Conservation (phyloP, 2,329 filamentous ascomycete species). For the Paradendryphiella salina region DNA sequence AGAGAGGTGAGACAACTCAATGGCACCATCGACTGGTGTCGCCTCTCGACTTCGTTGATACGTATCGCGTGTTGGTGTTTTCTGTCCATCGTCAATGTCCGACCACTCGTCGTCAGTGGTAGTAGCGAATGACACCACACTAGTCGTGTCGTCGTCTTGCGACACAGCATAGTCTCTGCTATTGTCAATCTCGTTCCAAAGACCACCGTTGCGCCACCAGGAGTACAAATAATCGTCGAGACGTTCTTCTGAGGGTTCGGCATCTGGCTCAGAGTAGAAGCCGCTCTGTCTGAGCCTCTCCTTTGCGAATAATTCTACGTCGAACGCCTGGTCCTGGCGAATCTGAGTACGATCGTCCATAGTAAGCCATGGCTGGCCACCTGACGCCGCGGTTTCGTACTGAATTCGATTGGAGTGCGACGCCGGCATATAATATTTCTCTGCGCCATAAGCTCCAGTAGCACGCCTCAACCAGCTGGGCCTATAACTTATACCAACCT, state of each 20-base stretch:
- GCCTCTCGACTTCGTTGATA: constrained; percentile 55
- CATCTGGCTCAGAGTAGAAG: constrained; percentile 27
- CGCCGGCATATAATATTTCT: constrained; percentile 21
- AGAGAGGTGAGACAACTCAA: constrained; percentile 72
- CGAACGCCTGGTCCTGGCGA: constrained; percentile 53
- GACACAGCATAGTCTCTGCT: constrained; percentile 75
- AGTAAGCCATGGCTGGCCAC: constrained; percentile 28
- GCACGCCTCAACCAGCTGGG: constrained; percentile 67
- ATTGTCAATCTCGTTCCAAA: constrained; percentile 79
- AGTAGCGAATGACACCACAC: constrained; percentile 70
- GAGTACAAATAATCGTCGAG: constrained; percentile 76
- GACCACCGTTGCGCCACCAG: constrained; percentile 82
- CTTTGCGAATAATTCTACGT: constrained; percentile 80
- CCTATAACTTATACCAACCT: constrained; percentile 62
- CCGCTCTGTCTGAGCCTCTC: constrained; percentile 56
- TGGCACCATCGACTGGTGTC: constrained; percentile 53
- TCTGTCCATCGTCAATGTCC: constrained; percentile 54
- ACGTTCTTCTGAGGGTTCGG: constrained; percentile 60
- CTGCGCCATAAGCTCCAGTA: constrained; percentile 47
- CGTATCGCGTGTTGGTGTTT: constrained; percentile 73
- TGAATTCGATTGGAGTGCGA: constrained; percentile 2
- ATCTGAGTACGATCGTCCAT: constrained; percentile 30
- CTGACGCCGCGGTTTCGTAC: constrained; percentile 9
- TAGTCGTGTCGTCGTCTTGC: constrained; percentile 75
- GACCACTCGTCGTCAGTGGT: constrained; percentile 51